These are phyloP conservation scores for Ceratonia siliqua DNA, from an alignment of 306 rosid species.

Conservation along the genomic window DNA sequence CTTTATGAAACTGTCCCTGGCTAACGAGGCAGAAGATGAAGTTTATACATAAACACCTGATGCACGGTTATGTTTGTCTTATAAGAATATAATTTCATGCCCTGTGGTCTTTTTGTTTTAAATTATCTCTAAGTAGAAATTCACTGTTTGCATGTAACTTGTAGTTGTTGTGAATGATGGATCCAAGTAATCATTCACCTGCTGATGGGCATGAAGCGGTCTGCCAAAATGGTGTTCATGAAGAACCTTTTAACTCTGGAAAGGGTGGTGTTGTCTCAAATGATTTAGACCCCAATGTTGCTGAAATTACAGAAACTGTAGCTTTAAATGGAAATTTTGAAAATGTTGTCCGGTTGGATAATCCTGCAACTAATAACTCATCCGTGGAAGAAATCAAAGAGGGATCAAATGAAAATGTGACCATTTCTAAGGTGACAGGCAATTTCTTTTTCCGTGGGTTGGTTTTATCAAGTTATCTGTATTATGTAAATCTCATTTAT, in stretches of 20 bases:
- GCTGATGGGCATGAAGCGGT: slow-evolving; percentile 52
- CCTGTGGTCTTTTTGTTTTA: not conserved
- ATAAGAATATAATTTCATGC: not conserved
- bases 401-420: slow-evolving; percentile 44
- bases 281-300: slow-evolving; percentile 27
- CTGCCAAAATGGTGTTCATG: slow-evolving; percentile 64
- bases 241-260: slow-evolving; percentile 32
- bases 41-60: not conserved
- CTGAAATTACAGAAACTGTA: slow-evolving; percentile 34
- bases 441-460: not conserved
- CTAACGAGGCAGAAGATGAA: not conserved
- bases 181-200: slow-evolving; percentile 47
- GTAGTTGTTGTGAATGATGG: slow-evolving; percentile 66
- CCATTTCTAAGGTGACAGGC: slow-evolving; percentile 54
- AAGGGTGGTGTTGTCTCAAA: slow-evolving; percentile 45
- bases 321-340: slow-evolving; percentile 51
- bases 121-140: not conserved
- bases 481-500: slow-evolving; percentile 33
- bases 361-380: slow-evolving; percentile 38
- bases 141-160: slow-evolving; percentile 30
- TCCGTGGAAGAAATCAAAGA: slow-evolving; percentile 48
- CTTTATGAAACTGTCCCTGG: not conserved
- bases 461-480: not conserved
- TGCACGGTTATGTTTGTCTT: slow-evolving; percentile 9
- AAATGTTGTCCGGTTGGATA: slow-evolving; percentile 44